Evolutionary conservation across 1,284 basidiomycete genomes (phyloP).

Genomic region (Trichosporon sp.): DNA sequence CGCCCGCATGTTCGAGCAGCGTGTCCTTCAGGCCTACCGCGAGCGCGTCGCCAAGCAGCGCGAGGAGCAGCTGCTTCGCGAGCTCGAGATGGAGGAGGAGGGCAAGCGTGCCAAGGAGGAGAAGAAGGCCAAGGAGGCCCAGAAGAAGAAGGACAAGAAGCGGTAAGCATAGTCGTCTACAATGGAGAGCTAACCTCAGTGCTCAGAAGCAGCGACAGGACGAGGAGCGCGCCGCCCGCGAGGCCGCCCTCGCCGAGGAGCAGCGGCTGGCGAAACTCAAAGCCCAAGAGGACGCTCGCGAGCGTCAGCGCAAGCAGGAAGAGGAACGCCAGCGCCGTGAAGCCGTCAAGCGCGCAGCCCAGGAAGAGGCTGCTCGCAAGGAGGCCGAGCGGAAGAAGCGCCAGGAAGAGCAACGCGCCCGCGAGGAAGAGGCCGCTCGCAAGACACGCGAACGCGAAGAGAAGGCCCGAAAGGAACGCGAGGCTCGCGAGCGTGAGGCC

Average conservation of each 20-base stretch:
- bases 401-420: conserved; percentile 52
- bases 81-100: conserved; percentile 85
- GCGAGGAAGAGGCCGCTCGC: conserved; percentile 55
- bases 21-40: conserved; percentile 86
- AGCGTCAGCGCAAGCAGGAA: conserved; percentile 64
- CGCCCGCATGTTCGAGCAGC: conserved; percentile 98
- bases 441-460: conserved; percentile 66
- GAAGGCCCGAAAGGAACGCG: conserved; percentile 57
- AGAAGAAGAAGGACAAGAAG: conserved; percentile 80
- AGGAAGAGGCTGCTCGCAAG: conserved; percentile 63
- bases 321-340: conserved; percentile 69
- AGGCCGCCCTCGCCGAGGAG: conserved; percentile 75
- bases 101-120: conserved; percentile 75
- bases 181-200: conserved; percentile 51
- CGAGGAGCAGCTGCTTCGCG: conserved; percentile 77
- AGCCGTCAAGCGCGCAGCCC: conserved; percentile 65
- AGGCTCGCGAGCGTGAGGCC: conserved; percentile 49
- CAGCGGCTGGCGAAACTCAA: conserved; percentile 66
- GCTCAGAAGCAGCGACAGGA: conserved; percentile 88
- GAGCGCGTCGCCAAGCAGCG: conserved; percentile 89
- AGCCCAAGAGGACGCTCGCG: conserved; percentile 61
- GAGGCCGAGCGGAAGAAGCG: conserved; percentile 54
- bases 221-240: conserved; percentile 72
- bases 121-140: conserved; percentile 91
- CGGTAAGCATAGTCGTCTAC: conserved; percentile 29